Conservation (phyloP, 2,329 filamentous ascomycete genomes). For the Blastomyces emzantsi region DNA sequence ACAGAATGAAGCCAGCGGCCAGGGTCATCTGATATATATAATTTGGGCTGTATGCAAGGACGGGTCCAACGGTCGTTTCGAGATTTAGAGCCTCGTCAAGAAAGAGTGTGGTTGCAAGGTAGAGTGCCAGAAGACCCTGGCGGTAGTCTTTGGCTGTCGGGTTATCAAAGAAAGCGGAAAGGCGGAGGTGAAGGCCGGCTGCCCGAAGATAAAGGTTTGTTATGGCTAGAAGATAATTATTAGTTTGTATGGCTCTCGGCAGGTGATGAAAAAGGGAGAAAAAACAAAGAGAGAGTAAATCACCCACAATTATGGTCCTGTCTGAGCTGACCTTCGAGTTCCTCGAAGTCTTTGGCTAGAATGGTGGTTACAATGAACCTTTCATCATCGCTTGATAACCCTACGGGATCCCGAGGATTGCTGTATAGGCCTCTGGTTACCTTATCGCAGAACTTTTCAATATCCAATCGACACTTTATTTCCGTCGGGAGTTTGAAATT, state of each 20-base stretch:
- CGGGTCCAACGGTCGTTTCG: constrained; percentile 37
- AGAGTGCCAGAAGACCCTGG: constrained; percentile 37
- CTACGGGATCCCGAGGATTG: constrained; percentile 47
- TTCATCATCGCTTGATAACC: constrained; percentile 39
- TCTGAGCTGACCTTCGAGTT: constrained; percentile 45
- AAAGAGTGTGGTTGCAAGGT: constrained; percentile 39
- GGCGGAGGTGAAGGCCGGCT: constrained; percentile 39
- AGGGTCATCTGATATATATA: constrained; percentile 61
- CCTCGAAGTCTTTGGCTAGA: constrained; percentile 40
- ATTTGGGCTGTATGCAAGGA: constrained; percentile 47
- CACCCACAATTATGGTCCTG: constrained; percentile 34
- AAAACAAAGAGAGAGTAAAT: neutral
- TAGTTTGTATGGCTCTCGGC: neutral
- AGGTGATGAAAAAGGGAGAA: neutral
- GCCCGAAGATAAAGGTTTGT: constrained; percentile 42
- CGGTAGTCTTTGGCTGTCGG: constrained; percentile 39
- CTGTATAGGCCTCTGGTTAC: constrained; percentile 50
- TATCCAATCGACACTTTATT: constrained; percentile 44
- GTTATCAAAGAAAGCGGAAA: constrained; percentile 44
- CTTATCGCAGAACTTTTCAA: constrained; percentile 52
- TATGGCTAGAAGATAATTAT: constrained; percentile 27
- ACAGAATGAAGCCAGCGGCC: constrained; percentile 53
- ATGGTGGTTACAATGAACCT: constrained; percentile 38
- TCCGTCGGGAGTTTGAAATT: constrained; percentile 45
- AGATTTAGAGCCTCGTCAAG: constrained; percentile 40